Evolutionary conservation across 257 asterid genomes (phyloP), one percentile per base, ranked within the genome.

Genomic region (Solanum pennellii): DNA sequence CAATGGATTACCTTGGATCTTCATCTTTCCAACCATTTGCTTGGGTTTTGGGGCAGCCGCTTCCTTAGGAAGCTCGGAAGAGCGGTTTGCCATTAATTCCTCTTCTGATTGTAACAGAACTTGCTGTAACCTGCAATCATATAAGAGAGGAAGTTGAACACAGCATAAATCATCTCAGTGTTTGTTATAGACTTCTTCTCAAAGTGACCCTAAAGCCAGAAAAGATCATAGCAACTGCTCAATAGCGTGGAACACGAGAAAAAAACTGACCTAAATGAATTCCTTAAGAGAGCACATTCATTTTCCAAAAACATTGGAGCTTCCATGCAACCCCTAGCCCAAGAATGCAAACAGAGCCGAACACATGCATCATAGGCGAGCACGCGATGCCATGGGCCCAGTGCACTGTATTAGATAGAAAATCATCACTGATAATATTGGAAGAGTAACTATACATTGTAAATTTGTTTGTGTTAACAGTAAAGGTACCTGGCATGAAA

Each of bases 21-120:
- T 92, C 93, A 92, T 92, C 90, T 91, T 92, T 72, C 93, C 94
- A 72, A 90, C 92, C 92, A 92, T 89, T 90, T 92, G 91, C 90
- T 92, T 92, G 37, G 92, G 91, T 84, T 91, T 92, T 44, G 90
- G 83, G 31, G 92, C 89, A 75, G 91, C 87, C 45, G 91, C 93
- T 42, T 92, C 94, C 27, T 84, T 86, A 82, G 90, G 89, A 72
- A 90, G 89, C 86, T 92, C 93, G 6, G 91, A 89, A 82, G 92
- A 84, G 86, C 86, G 93, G 86, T 89, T 92, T 76, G 88, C 87
- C 92, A 92, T 71, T 85, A 92, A 65, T 83, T 92, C 94, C 87
- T 92, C 94, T 89, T 92, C 93, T 29, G 94, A 90, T 79, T 90
- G 94, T 79, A 92, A 87, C 60, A 92, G 88, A 41, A 91, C 91